These are phyloP conservation scores for Termitomyces sp. DNA, from an alignment of 768 basidiomycete species.

Conservation along the genomic window DNA sequence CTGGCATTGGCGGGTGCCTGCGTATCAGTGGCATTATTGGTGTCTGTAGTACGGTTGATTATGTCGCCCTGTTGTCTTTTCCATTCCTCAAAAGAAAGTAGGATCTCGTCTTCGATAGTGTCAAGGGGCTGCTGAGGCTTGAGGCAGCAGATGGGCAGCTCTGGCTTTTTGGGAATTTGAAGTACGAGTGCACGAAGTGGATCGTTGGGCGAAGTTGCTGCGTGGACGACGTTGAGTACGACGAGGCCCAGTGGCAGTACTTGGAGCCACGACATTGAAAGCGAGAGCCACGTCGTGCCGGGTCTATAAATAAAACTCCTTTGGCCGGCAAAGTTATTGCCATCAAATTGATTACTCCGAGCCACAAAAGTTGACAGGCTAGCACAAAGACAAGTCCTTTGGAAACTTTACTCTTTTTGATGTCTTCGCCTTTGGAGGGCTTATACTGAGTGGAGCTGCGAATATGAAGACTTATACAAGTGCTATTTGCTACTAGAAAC, in stretches of 20 bases:
- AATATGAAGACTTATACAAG: too few species aligned
- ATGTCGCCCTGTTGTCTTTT: conserved; percentile 51
- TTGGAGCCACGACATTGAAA: conserved; percentile 10
- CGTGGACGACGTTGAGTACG: conserved; percentile 8
- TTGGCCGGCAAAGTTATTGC: not conserved
- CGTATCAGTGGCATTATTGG: conserved; percentile 6
- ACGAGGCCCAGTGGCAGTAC: conserved; percentile 10
- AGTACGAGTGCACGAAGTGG: conserved; percentile 54
- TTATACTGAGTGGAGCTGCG: too few species aligned
- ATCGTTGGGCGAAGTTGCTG: conserved; percentile 39
- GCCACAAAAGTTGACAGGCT: too few species aligned
- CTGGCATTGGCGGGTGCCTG: conserved; percentile 14
- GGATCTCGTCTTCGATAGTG: conserved; percentile 51
- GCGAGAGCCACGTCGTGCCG: conserved; percentile 5
- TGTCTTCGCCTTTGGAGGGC: too few species aligned
- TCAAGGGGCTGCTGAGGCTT: conserved; percentile 45
- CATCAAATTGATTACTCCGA: not conserved
- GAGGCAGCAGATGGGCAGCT: conserved; percentile 65
- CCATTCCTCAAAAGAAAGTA: conserved; percentile 88
- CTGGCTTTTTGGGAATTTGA: conserved; percentile 41
- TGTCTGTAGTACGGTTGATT: conserved; percentile 25
- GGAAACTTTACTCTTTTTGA: too few species aligned
- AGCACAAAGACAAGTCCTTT: too few species aligned
- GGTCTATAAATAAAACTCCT: conserved; percentile 3
- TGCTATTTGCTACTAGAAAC: too few species aligned